Percentiles rank a stretch among this genome's conserved stretches.
Evolutionary conservation across 805 yeast genomes (phyloP).

Genomic region (Peterozyma xylosa): DNA sequence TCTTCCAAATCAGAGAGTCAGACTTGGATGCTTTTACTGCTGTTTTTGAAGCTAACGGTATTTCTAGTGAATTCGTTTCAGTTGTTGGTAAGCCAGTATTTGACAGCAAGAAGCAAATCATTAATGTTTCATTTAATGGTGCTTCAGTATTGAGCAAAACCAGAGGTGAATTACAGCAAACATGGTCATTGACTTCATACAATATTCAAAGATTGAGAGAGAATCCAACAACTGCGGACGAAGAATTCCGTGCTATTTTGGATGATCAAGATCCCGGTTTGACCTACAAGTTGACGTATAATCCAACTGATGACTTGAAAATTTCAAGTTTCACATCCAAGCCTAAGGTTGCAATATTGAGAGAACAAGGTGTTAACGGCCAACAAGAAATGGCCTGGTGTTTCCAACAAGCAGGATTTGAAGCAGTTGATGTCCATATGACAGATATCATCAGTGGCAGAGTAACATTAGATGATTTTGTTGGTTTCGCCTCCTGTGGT

Average conservation of each 20-base stretch:
- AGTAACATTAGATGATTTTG: conserved; percentile 69
- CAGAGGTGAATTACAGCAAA: conserved; percentile 68
- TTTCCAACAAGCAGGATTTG: conserved; percentile 92
- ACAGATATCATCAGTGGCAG: conserved; percentile 75
- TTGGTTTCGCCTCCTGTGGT: conserved; percentile 97
- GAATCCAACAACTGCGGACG: conserved; percentile 83
- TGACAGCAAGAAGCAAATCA: conserved; percentile 38
- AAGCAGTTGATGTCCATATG: conserved; percentile 94
- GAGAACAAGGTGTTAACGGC: conserved; percentile 98
- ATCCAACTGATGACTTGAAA: conserved; percentile 32
- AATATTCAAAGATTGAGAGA: conserved; percentile 88
- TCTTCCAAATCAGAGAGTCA: conserved; percentile 68
- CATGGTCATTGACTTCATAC: conserved; percentile 86
- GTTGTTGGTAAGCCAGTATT: conserved; percentile 67
- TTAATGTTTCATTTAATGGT: conserved; percentile 42
- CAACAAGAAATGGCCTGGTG: conserved; percentile 98
- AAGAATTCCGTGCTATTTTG: conserved; percentile 66
- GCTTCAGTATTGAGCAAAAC: conserved; percentile 38
- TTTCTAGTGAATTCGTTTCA: conserved; percentile 44
- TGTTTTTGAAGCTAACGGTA: conserved; percentile 50
- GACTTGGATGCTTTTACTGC: conserved; percentile 48
- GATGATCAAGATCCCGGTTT: conserved; percentile 92
- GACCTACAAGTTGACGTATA: conserved; percentile 68
- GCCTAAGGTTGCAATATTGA: conserved; percentile 91
- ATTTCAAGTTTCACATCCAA: conserved; percentile 34